A percentile compares a stretch with the other conserved stretches of the same genome.
phyloP scores from a whole-genome alignment of 345 rosid genomes.

The Noccaea caerulescens region DNA sequence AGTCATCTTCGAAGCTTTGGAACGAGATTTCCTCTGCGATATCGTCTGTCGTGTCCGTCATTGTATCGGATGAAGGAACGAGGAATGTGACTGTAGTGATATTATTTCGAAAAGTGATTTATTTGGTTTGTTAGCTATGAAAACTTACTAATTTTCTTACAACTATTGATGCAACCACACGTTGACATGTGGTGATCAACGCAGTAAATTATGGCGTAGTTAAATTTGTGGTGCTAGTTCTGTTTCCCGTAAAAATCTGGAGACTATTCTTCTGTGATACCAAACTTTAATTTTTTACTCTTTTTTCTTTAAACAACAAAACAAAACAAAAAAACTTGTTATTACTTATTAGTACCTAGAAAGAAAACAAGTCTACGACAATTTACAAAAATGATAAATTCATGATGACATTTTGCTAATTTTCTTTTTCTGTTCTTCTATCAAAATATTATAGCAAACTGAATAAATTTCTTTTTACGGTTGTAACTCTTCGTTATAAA shows the following conservation, averaged over 20 bases:
- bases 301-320: background rate
- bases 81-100: slow-evolving; percentile 13
- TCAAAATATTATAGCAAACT: no score
- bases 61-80: slow-evolving; percentile 35
- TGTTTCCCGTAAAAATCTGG: background rate
- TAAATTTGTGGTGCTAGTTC: slow-evolving; percentile 18
- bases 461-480: no score
- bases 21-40: slow-evolving; percentile 92
- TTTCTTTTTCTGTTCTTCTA: no score
- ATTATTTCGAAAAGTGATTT: slow-evolving; percentile 8
- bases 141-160: slow-evolving; percentile 18
- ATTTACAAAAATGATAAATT: no score
- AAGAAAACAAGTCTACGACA: background rate
- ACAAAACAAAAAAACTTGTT: background rate
- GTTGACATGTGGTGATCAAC: slow-evolving; percentile 31
- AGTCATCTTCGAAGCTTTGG: slow-evolving; percentile 92
- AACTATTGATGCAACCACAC: slow-evolving; percentile 1
- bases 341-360: background rate
- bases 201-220: slow-evolving; percentile 31
- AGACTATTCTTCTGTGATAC: background rate
- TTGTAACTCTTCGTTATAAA: no score
- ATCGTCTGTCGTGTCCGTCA: slow-evolving; percentile 98
- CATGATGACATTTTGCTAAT: no score
- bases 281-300: background rate
- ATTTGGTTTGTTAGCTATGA: slow-evolving; percentile 7